These are phyloP conservation scores for Ailanthus altissimus DNA, from an alignment of 345 rosid species.

Conservation along the genomic window DNA sequence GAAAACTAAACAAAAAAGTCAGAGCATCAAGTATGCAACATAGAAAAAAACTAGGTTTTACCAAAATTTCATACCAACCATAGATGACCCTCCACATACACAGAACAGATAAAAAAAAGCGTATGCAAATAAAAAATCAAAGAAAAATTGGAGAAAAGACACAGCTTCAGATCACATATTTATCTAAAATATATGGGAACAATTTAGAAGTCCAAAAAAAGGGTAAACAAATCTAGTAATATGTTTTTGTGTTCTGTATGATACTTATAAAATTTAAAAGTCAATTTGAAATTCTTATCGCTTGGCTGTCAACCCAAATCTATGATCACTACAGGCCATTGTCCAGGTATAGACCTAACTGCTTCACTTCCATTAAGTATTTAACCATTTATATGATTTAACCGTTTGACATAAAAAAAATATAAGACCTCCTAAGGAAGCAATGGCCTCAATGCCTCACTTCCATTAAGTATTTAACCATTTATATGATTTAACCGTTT, in stretches of 20 bases:
- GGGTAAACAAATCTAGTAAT: background rate
- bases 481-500: no score
- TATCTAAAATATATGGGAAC: background rate
- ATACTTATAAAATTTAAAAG: background rate
- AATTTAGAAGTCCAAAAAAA: background rate
- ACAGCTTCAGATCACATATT: background rate
- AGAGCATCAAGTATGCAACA: background rate
- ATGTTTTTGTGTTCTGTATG: background rate
- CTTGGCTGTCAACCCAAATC: background rate
- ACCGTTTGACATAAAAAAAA: no score
- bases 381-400: background rate
- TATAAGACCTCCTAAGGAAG: background rate
- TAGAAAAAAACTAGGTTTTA: background rate
- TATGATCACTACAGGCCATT: background rate
- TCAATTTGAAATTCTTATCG: background rate
- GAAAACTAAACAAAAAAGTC: background rate
- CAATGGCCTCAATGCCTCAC: background rate
- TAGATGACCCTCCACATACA: background rate
- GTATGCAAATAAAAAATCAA: background rate
- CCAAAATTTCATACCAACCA: background rate
- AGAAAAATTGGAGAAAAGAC: background rate
- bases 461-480: background rate
- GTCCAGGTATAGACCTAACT: background rate
- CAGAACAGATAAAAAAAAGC: background rate
- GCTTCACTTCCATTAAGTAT: background rate